Conservation (phyloP, 2,329 filamentous ascomycete species). For the Fusarium brachygibbosum region DNA sequence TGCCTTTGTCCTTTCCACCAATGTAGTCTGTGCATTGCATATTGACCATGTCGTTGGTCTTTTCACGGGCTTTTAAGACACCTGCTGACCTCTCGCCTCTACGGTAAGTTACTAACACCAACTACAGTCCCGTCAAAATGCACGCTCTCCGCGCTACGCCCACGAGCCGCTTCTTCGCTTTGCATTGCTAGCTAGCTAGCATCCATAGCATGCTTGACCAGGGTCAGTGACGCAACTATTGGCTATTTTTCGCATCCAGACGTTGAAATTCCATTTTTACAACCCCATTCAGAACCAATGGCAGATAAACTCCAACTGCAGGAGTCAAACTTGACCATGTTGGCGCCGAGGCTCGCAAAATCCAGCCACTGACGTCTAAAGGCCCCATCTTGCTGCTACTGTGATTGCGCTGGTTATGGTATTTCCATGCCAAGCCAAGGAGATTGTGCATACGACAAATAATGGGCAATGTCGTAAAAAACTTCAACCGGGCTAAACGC, state of each 20-base stretch:
- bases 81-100: slow-evolving; percentile 4
- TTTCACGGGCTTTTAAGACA: slow-evolving; percentile 8
- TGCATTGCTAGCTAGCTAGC: slow-evolving; percentile 20
- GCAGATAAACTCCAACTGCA: slow-evolving; percentile 24
- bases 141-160: slow-evolving; percentile 29
- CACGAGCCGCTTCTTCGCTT: slow-evolving; percentile 31
- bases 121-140: not conserved
- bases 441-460: slow-evolving; percentile 14
- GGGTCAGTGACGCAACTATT: slow-evolving; percentile 21
- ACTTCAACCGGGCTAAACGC: slow-evolving; percentile 7
- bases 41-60: slow-evolving; percentile 15
- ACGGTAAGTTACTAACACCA: no score
- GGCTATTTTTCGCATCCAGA: slow-evolving; percentile 1
- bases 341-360: slow-evolving; percentile 21
- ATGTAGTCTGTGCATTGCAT: slow-evolving; percentile 4
- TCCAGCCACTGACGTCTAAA: slow-evolving; percentile 41
- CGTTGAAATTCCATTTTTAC: slow-evolving; percentile 12
- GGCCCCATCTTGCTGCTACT: slow-evolving; percentile 4
- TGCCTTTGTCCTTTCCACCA: no score
- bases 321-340: slow-evolving; percentile 1
- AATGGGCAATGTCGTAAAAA: slow-evolving; percentile 4
- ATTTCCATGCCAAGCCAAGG: slow-evolving; percentile 11
- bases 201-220: slow-evolving; percentile 10
- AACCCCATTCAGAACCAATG: slow-evolving; percentile 21
- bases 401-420: not conserved